These are phyloP conservation scores for Codiaeum variegatum DNA, from an alignment of 441 rosid genomes.

Conservation along the genomic window DNA sequence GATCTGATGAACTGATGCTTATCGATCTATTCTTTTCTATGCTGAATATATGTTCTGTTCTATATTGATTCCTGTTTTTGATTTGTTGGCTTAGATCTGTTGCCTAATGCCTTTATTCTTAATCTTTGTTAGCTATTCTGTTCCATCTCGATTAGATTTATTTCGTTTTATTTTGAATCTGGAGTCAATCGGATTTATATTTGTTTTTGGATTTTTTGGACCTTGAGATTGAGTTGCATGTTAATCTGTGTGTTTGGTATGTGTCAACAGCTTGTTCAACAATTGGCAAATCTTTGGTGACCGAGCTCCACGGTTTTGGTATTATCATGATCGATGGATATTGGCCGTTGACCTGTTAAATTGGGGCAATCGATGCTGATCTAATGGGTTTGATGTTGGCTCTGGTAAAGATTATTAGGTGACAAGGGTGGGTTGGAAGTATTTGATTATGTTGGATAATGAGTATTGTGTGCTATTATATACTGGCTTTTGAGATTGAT, in stretches of 20 bases:
- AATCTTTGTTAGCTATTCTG: no score
- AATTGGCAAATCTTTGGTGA: background rate
- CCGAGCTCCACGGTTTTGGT: background rate
- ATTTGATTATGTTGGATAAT: background rate
- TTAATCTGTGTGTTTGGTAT: background rate
- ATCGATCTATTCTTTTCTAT: no score
- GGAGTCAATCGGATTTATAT: no score
- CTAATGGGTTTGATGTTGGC: background rate
- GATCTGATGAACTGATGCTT: no score
- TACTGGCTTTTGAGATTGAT: background rate
- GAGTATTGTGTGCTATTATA: background rate
- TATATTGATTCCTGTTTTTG: no score
- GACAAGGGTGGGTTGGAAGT: background rate
- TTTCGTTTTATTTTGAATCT: no score
- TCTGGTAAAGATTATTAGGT: conserved; percentile 1
- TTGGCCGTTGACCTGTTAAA: background rate
- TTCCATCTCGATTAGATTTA: no score
- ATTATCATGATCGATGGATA: background rate
- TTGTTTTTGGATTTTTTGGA: background rate
- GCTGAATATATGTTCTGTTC: no score
- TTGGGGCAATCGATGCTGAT: background rate
- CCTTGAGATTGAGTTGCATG: background rate
- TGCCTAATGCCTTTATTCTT: no score
- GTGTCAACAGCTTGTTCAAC: background rate
- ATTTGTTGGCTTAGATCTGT: no score